Evolutionary conservation across 768 basidiomycete species (phyloP).

Genomic region (Russula virescens): DNA sequence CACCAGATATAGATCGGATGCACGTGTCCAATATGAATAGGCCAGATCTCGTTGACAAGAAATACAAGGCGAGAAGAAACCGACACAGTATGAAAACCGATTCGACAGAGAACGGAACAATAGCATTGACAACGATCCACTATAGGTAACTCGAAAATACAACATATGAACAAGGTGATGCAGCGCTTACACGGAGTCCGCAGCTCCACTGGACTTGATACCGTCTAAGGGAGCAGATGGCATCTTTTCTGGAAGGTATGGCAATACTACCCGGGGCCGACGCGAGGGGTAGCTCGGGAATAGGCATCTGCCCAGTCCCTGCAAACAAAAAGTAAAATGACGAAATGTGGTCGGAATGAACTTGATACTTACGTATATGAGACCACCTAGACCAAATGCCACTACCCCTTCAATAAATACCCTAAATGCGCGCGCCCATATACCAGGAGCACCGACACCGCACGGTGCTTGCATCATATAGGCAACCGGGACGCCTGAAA

Average conservation of each 20-base stretch:
- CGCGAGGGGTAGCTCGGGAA: neutral
- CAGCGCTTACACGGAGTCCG: neutral
- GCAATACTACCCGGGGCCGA: neutral
- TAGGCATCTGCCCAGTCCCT: constrained; percentile 9
- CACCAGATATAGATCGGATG: too few species aligned
- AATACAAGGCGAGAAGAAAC: too few species aligned
- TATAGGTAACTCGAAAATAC: too few species aligned
- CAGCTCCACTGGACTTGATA: neutral
- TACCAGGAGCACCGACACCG: constrained; percentile 7
- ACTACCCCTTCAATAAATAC: constrained; percentile 17
- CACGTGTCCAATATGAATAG: too few species aligned
- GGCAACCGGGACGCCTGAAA: neutral
- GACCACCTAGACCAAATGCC: constrained; percentile 5
- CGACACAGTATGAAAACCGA: too few species aligned
- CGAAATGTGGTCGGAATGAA: too few species aligned
- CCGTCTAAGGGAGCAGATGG: neutral
- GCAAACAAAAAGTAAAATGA: neutral
- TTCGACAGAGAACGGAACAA: too few species aligned
- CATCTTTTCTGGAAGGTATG: constrained; percentile 3
- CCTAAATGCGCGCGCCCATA: constrained; percentile 2
- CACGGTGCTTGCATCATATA: neutral
- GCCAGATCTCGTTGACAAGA: too few species aligned
- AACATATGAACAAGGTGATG: too few species aligned
- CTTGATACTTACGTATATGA: constrained; percentile 7
- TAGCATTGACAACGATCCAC: too few species aligned